These are phyloP conservation scores for Didymella arachidicola DNA, from an alignment of 2,329 filamentous ascomycete species.

Conservation along the genomic window DNA sequence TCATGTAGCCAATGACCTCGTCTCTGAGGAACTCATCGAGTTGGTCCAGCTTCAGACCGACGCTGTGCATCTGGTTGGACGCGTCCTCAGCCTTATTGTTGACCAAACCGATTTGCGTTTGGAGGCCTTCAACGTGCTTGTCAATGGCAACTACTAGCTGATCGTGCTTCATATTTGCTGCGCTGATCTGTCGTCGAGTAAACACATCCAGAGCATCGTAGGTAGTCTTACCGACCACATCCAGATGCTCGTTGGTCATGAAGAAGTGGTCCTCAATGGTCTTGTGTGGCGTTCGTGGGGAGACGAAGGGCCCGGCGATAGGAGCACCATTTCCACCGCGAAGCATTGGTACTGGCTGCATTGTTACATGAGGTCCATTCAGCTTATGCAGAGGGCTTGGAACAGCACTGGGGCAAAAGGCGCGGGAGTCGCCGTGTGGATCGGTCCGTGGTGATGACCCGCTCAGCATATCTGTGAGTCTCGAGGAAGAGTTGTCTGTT, in stretches of 20 bases:
- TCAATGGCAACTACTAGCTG: constrained; percentile 30
- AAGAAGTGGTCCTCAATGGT: constrained; percentile 44
- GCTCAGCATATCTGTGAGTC: constrained; percentile 42
- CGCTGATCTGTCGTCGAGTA: constrained; percentile 23
- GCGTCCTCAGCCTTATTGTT: constrained; percentile 33
- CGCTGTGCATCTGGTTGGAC: constrained; percentile 28
- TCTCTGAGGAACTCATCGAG: constrained; percentile 38
- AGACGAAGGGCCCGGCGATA: constrained; percentile 5
- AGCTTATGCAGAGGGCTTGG: constrained; percentile 41
- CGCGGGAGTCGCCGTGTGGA: constrained; percentile 29
- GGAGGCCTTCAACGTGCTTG: constrained; percentile 37
- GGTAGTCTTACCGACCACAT: constrained; percentile 39
- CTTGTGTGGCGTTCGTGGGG: constrained; percentile 23
- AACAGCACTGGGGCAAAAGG: constrained; percentile 40
- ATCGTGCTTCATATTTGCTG: constrained; percentile 30
- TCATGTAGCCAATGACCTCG: constrained; percentile 35
- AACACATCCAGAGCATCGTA: constrained; percentile 35
- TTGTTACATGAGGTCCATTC: constrained; percentile 14
- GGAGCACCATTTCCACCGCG: background rate
- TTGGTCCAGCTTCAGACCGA: constrained; percentile 37
- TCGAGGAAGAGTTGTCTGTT: constrained; percentile 34
- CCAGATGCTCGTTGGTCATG: constrained; percentile 49
- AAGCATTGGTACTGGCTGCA: constrained; percentile 17
- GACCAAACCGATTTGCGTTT: constrained; percentile 33
- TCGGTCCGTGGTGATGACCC: constrained; percentile 29